Conservation (phyloP, 192 early-diverging fungal genomes). For the Podila minutissima region DNA sequence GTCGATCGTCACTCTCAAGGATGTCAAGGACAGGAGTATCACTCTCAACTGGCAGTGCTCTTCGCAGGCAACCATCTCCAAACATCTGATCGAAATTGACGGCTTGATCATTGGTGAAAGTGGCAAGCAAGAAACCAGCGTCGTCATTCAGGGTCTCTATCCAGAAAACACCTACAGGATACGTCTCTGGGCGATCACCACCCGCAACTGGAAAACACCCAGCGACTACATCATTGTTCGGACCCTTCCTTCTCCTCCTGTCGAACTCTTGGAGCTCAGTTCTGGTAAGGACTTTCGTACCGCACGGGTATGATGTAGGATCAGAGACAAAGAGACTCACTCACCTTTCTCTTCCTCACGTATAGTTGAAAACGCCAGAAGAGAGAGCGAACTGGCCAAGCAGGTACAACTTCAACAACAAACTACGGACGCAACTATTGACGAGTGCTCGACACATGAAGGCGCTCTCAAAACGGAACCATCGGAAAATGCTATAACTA, state of each 20-base stretch:
- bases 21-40: conserved; percentile 50
- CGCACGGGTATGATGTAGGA: neutral
- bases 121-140: conserved; percentile 51
- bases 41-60: conserved; percentile 50
- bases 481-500: neutral
- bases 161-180: conserved; percentile 49
- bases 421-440: neutral
- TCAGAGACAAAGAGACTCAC: neutral
- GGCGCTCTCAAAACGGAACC: neutral
- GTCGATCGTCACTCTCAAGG: conserved; percentile 47
- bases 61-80: conserved; percentile 46
- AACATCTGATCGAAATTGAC: conserved; percentile 48
- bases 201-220: conserved; percentile 50
- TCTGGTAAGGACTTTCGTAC: conserved; percentile 21
- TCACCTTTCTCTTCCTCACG: neutral
- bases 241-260: conserved; percentile 33
- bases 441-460: neutral
- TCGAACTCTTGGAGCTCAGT: conserved; percentile 38
- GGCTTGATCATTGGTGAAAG: conserved; percentile 45
- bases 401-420: conserved; percentile 24
- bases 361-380: conserved; percentile 26
- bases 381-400: conserved; percentile 32
- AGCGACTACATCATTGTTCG: conserved; percentile 46
- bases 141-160: conserved; percentile 45
- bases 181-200: conserved; percentile 46